Conservation (phyloP, 164 flowering plant species). For the Vitis rupestris region DNA sequence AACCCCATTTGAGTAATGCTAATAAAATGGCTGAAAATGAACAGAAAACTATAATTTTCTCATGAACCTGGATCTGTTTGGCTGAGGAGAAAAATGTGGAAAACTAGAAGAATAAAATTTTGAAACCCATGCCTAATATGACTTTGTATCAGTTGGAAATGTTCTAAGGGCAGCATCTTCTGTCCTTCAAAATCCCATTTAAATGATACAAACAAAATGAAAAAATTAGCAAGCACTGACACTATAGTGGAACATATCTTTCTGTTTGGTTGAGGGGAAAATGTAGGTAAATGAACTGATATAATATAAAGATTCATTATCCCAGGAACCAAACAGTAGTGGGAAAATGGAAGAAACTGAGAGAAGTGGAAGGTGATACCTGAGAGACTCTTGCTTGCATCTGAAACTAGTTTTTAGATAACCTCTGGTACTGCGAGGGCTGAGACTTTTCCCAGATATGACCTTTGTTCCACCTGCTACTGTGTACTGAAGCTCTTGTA, state of each 20-base stretch:
- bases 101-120: too few species aligned
- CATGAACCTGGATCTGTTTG: background rate
- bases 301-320: background rate
- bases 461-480: slow-evolving; percentile 77
- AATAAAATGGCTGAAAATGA: background rate
- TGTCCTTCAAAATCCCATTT: background rate
- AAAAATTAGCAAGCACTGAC: too few species aligned
- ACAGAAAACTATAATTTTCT: background rate
- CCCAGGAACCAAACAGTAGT: background rate
- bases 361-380: slow-evolving; percentile 29
- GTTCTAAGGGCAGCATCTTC: too few species aligned
- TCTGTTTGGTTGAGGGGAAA: too few species aligned
- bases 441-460: slow-evolving; percentile 59
- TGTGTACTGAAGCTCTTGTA: slow-evolving; percentile 88
- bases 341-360: background rate
- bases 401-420: slow-evolving; percentile 71
- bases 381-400: slow-evolving; percentile 85
- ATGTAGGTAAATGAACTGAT: too few species aligned
- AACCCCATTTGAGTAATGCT: background rate
- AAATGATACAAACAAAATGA: background rate
- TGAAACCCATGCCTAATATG: too few species aligned
- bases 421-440: slow-evolving; percentile 79
- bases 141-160: too few species aligned
- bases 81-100: too few species aligned
- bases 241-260: too few species aligned